Conservation (phyloP, 306 rosid genomes). For the Hippophae gyantsensis region DNA sequence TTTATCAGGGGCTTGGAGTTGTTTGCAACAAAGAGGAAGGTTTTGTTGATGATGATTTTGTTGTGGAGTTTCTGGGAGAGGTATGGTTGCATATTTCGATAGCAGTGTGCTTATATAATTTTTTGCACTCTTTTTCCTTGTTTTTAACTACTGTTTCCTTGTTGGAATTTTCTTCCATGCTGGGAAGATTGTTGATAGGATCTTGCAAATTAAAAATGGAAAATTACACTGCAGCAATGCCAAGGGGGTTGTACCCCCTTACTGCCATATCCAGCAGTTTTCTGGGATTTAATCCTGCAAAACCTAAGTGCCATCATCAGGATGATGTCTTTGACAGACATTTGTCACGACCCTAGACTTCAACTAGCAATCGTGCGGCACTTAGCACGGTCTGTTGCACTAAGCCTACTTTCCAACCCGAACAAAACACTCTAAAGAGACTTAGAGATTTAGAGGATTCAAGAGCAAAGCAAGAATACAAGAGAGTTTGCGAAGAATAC, state of each 20-base stretch:
- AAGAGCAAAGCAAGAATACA: no score
- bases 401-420: no score
- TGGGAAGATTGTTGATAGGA: neutral
- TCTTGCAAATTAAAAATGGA: neutral
- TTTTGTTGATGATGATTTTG: constrained; percentile 75
- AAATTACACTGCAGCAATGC: neutral
- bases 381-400: no score
- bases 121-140: neutral
- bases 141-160: neutral
- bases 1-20: constrained; percentile 86
- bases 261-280: neutral
- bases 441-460: no score
- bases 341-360: no score
- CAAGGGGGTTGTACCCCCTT: neutral
- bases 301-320: neutral
- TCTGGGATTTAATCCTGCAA: neutral
- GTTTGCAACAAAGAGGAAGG: constrained; percentile 89
- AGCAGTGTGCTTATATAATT: neutral
- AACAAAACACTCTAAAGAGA: no score
- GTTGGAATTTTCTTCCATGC: neutral
- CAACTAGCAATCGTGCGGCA: no score
- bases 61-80: constrained; percentile 98
- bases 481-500: no score
- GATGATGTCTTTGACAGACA: neutral
- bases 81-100: constrained; percentile 28